These are phyloP conservation scores for Diutina ranongensis DNA, from an alignment of 1,139 yeast species.

Conservation along the genomic window DNA sequence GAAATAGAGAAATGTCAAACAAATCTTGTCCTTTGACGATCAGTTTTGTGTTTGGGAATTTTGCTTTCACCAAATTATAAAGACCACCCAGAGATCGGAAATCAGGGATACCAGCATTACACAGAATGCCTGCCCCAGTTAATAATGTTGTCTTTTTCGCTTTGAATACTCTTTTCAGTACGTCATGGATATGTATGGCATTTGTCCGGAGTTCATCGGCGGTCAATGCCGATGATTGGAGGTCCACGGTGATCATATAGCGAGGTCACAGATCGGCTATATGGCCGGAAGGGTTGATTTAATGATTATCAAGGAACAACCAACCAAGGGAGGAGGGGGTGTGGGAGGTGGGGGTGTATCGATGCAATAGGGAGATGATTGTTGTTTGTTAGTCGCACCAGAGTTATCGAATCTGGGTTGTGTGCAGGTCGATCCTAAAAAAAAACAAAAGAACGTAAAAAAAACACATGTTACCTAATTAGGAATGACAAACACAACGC, in stretches of 20 bases:
- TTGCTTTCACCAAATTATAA: conserved; percentile 59
- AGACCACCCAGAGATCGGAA: conserved; percentile 79
- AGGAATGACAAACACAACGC: too few relatives aligned
- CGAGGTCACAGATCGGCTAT: not conserved
- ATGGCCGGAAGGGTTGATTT: too few relatives aligned
- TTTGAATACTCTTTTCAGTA: conserved; percentile 32
- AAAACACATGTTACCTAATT: too few relatives aligned
- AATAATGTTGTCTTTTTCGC: conserved; percentile 45
- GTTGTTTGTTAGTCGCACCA: too few relatives aligned
- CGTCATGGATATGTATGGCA: conserved; percentile 20
- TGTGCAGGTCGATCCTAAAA: too few relatives aligned
- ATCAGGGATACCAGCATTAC: conserved; percentile 95
- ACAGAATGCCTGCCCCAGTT: conserved; percentile 93
- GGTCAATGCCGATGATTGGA: not conserved
- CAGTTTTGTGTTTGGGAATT: conserved; percentile 38
- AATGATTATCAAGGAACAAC: too few relatives aligned
- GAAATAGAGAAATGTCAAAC: conserved; percentile 58
- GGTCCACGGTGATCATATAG: conserved; percentile 5
- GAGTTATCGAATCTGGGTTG: too few relatives aligned
- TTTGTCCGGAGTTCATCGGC: conserved; percentile 2
- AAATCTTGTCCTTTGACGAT: conserved; percentile 77
- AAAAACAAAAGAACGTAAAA: too few relatives aligned
- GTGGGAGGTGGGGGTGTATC: too few relatives aligned
- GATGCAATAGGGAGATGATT: too few relatives aligned
- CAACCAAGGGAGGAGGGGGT: too few relatives aligned